Conservation (phyloP, 768 basidiomycete species). For the Mycena rebaudengoi region DNA sequence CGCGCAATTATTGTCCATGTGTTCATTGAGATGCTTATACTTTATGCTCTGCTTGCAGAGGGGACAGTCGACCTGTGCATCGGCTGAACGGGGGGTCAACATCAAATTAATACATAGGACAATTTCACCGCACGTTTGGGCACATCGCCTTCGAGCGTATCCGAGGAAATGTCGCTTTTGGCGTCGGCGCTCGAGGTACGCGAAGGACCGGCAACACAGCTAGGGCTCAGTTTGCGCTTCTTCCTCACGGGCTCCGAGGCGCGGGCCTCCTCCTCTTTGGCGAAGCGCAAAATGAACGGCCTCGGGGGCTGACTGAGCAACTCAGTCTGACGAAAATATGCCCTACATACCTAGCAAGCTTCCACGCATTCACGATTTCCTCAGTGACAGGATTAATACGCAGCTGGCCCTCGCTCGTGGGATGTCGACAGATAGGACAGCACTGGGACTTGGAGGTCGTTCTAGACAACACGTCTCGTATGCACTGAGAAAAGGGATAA, state of each 20-base stretch:
- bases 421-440: constrained; percentile 68
- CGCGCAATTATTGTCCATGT: constrained; percentile 72
- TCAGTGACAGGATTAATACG: constrained; percentile 77
- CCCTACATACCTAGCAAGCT: constrained; percentile 63
- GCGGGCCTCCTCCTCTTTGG: constrained; percentile 41
- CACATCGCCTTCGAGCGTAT: neutral
- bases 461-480: constrained; percentile 61
- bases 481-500: constrained; percentile 59
- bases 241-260: constrained; percentile 2
- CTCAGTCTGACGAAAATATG: neutral
- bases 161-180: neutral
- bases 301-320: constrained; percentile 45
- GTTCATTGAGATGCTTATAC: constrained; percentile 60
- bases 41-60: constrained; percentile 61
- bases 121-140: constrained; percentile 4
- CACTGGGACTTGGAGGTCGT: constrained; percentile 64
- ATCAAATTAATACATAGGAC: neutral
- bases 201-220: constrained; percentile 8
- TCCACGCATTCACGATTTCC: constrained; percentile 77
- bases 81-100: constrained; percentile 37
- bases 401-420: constrained; percentile 66
- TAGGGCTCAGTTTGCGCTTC: constrained; percentile 10
- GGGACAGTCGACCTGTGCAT: constrained; percentile 64
- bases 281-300: constrained; percentile 51
- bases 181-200: constrained; percentile 19